A percentile compares a stretch with the other conserved stretches of the same genome.
phyloP scores from a whole-genome alignment of 768 basidiomycete genomes.

The Pisolithus orientalis region DNA sequence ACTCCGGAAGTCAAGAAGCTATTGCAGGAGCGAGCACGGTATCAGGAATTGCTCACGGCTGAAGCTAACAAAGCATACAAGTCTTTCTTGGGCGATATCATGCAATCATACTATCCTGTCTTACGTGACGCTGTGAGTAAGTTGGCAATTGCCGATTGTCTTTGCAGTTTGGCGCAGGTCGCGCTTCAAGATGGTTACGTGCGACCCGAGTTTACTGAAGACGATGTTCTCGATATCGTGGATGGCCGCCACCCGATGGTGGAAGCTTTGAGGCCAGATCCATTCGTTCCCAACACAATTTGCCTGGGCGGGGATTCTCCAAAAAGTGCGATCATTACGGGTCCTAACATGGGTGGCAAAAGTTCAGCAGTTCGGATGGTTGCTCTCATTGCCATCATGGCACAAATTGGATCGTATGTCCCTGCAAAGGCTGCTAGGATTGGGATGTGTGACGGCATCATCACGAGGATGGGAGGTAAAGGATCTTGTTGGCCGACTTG shows the following conservation, averaged over 20 bases:
- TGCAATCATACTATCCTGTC: constrained; percentile 57
- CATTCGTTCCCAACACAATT: constrained; percentile 83
- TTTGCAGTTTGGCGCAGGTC: constrained; percentile 77
- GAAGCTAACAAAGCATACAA: constrained; percentile 63
- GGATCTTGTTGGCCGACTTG: neutral
- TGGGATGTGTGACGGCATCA: constrained; percentile 76
- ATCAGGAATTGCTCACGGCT: constrained; percentile 62
- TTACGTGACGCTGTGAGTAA: constrained; percentile 74
- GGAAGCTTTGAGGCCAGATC: constrained; percentile 67
- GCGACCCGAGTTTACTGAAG: constrained; percentile 67
- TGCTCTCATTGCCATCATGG: constrained; percentile 65
- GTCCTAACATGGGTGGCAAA: constrained; percentile 87
- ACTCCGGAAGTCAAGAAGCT: constrained; percentile 59
- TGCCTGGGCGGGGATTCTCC: constrained; percentile 49
- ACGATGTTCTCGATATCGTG: constrained; percentile 62
- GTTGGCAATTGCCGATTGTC: constrained; percentile 80
- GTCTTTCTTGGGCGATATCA: constrained; percentile 65
- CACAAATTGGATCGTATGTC: constrained; percentile 92
- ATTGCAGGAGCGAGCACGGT: constrained; percentile 67
- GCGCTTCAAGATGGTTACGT: constrained; percentile 73
- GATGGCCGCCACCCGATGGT: constrained; percentile 94
- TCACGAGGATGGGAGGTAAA: constrained; percentile 87
- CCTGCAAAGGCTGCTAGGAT: constrained; percentile 72
- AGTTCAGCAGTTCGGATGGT: constrained; percentile 79
- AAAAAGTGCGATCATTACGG: constrained; percentile 68